Base-by-base conservation (phyloP, 2,329 filamentous ascomycete genomes). In the Phaeosphaeriaceae sp. region DNA sequence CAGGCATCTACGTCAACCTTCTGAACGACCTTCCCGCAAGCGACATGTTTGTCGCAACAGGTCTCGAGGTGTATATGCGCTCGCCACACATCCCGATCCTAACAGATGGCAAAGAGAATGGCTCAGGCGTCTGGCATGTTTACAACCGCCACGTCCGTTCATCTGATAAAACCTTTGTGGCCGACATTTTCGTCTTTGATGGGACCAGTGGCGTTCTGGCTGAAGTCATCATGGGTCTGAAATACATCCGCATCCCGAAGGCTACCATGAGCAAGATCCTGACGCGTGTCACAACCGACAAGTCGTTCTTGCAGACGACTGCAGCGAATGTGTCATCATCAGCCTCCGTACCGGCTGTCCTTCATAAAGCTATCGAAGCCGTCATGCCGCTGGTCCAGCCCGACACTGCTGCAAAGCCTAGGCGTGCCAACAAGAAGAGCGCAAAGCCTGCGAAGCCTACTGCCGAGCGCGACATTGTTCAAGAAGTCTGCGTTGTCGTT, bases 101-200 rank as follows among this genome's bases (percentile, higher is more conserved):
- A 9, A 42, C 31, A 1, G 40, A 53, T 13, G 13, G 25, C 15
- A 24, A 54, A 36, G 40, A 22, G 17, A 40, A 36, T 36, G 21
- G 57, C 36, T 31, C 67, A 48, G 47, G 65, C 1, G 53, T 56
- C 1, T 76, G 69, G 70, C 61, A 77, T 56, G 67, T 77, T 0
- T 58, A 68, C 19, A 73, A 64, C 2, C 62, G 53, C 5, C 73
- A 78, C 51, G 52, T 54, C 1, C 67, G 65, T 11, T 54, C 50
- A 2, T 52, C 57, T 0, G 67, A 73, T 1, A 65, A 62, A 1
- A 46, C 48, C 4, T 75, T 66, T 48, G 57, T 65, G 2, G 73
- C 64, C 3, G 76, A 78, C 57, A 56, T 78, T 0, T 78, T 78
- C 48, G 63, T 75, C 9, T 78, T 77, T 47, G 70, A 76, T 33